Evolutionary conservation across 495 filamentous ascomycete species (phyloP).

Genomic region (Tetracladium setigerum): DNA sequence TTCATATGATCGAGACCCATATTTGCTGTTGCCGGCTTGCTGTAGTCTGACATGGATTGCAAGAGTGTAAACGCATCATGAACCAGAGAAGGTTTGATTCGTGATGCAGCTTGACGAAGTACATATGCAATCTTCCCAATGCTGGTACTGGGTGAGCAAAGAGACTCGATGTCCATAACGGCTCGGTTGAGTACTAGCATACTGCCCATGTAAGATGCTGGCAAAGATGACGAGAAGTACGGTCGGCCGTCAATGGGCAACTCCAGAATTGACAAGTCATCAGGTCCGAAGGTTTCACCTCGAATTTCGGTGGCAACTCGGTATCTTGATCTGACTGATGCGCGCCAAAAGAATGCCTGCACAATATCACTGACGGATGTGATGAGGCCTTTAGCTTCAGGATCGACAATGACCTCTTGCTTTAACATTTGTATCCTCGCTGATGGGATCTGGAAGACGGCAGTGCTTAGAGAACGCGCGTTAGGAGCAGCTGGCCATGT

Average conservation of each 20-base stretch:
- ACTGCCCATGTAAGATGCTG: conserved; percentile 29
- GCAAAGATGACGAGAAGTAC: conserved; percentile 26
- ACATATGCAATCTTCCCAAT: conserved; percentile 21
- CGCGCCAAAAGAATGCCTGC: conserved; percentile 29
- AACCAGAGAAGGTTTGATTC: conserved; percentile 22
- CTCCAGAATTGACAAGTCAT: conserved; percentile 28
- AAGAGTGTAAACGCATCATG: conserved; percentile 28
- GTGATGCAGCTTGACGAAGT: conserved; percentile 16
- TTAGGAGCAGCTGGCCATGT: conserved; percentile 20
- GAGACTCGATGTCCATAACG: conserved; percentile 20
- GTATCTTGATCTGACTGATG: conserved; percentile 26
- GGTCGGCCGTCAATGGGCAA: conserved; percentile 25
- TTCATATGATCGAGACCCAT: conserved; percentile 26
- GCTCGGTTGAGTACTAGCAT: conserved; percentile 23
- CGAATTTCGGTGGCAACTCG: conserved; percentile 24
- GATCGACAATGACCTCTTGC: conserved; percentile 18
- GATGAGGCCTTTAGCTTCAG: conserved; percentile 12
- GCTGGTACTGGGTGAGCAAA: conserved; percentile 24
- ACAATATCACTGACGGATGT: conserved; percentile 24
- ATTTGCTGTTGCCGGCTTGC: conserved; percentile 17
- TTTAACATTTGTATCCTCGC: conserved; percentile 19
- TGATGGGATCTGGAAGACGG: conserved; percentile 20
- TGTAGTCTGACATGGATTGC: conserved; percentile 22
- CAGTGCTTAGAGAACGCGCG: conserved; percentile 17
- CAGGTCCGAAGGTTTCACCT: conserved; percentile 16